Evolutionary conservation across 106 monocot genomes (phyloP).

Genomic region (Dioscorea zingiberensis): DNA sequence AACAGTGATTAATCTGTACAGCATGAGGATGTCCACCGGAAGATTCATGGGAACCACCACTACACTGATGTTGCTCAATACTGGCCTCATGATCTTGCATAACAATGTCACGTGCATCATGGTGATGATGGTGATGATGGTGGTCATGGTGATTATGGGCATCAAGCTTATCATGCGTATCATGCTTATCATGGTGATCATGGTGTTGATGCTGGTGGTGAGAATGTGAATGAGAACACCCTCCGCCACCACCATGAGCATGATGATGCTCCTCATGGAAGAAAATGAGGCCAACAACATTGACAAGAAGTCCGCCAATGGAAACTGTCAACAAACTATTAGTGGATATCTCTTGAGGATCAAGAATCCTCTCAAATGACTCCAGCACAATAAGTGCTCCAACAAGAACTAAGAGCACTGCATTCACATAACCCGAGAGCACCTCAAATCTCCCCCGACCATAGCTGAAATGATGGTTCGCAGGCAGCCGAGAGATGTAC

Average conservation of each 20-base stretch:
- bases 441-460: conserved; percentile 94
- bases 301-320: conserved; percentile 82
- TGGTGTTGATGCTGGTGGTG: too few relatives aligned
- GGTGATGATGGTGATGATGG: conserved; percentile 17
- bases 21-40: conserved; percentile 18
- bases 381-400: conserved; percentile 90
- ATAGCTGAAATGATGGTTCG: conserved; percentile 80
- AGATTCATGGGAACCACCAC: conserved; percentile 5
- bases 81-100: background rate
- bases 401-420: conserved; percentile 91
- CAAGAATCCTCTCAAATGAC: conserved; percentile 92
- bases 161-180: too few relatives aligned
- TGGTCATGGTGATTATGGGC: background rate
- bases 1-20: conserved; percentile 10
- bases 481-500: conserved; percentile 78
- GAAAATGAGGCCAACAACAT: conserved; percentile 82
- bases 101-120: conserved; percentile 2
- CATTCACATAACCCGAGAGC: conserved; percentile 94
- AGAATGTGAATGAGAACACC: conserved; percentile 74
- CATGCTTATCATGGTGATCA: conserved; percentile 16
- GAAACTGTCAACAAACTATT: conserved; percentile 84
- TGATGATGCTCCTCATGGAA: conserved; percentile 99
- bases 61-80: background rate
- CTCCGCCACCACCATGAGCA: conserved; percentile 72
- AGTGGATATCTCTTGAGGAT: conserved; percentile 89